phyloP scores from a whole-genome alignment of 1,139 yeast species.

The Pichia sp. region DNA sequence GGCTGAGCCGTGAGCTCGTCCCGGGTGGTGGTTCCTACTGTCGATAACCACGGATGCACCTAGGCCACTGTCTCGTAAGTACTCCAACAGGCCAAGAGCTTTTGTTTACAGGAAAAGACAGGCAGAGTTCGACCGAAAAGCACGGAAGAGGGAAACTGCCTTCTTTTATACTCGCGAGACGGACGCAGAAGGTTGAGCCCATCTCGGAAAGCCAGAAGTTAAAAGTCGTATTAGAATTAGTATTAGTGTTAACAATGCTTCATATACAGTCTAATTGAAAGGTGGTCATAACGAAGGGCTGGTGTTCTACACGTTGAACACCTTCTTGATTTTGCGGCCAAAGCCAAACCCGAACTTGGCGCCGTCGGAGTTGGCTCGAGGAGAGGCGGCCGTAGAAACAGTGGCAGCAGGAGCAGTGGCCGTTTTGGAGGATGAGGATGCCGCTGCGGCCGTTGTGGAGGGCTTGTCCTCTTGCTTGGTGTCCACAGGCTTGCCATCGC shows the following conservation, averaged over 20 bases:
- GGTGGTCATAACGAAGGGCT: background rate
- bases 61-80: too few species aligned
- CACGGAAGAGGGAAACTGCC: background rate
- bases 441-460: background rate
- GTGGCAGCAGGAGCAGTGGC: background rate
- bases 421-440: too few species aligned
- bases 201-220: too few species aligned
- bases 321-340: constrained; percentile 15
- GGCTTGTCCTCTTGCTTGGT: background rate
- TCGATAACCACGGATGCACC: background rate
- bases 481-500: background rate
- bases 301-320: constrained; percentile 1
- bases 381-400: background rate
- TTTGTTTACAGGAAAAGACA: too few species aligned
- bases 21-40: background rate
- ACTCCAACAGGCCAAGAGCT: too few species aligned
- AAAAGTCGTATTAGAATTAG: background rate
- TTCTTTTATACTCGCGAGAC: background rate
- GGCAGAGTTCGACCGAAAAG: background rate
- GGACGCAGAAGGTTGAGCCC: background rate
- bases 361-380: background rate
- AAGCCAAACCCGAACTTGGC: constrained; percentile 13
- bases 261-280: background rate
- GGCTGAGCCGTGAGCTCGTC: background rate
- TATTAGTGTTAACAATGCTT: background rate